Base-by-base conservation (phyloP, 192 early-diverging fungal species). In the Oehlia diaphana region DNA sequence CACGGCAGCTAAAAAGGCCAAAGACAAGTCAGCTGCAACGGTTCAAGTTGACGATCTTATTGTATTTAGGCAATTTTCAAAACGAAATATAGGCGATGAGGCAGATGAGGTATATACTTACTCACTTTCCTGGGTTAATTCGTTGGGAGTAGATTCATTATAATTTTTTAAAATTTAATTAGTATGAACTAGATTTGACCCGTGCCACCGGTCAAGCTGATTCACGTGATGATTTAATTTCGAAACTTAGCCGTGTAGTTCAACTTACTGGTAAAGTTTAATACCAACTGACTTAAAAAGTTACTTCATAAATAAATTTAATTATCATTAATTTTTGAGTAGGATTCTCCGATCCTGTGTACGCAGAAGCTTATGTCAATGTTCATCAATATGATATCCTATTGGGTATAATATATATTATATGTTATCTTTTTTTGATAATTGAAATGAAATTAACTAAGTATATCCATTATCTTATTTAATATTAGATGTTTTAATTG, bases 381-480 rank as follows among this genome's bases (percentile, higher is more conserved):
- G 96, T 99, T 47, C 96, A 96, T 79, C 97, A 99, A 86, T 98
- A 95, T 81, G 96, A 99, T 83, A 97, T 99, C 83, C 83, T 98
- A 76, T 88, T 98, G 53, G 93, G 90, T 93, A 37, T 53, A 31
- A 33, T 2, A 9, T 66, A 39, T n/a, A 35, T 83, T 53, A 3
- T 9, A 7, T 84, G 3, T 66, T 77, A 12, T 64, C 21, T 61
- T 44, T 58, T 31, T 61, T 64, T 49, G 6, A 10, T 21, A 21
- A 9, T 70, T 9, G 37, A 31, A 65, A 65, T 12, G 37, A 31
- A 33, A 31, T 67, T 37, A 33, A 68, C 66, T 35, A 9, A 37
- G 12, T 68, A 33, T 33, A 68, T 35, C 3, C 14, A 35, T 68
- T 68, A 42, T 42, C 39, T 8, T 9, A 42, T 19, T 16, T 68